phyloP scores from a whole-genome alignment of 2,329 filamentous ascomycete genomes.

The Mycosphaerella arachidis region DNA sequence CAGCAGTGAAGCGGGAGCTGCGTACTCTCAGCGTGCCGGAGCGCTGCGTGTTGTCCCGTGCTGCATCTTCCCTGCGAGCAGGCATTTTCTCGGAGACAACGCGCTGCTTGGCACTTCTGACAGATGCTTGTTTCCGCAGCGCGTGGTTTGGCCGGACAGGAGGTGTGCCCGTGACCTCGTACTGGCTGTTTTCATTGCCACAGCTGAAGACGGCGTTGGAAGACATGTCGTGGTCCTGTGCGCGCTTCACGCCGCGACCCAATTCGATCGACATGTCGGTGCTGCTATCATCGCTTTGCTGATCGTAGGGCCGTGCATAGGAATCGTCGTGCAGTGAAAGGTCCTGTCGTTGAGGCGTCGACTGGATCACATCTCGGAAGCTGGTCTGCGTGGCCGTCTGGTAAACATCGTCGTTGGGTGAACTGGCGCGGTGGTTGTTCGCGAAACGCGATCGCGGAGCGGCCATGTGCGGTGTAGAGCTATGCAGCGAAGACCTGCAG shows the following conservation, averaged over 20 bases:
- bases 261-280: constrained; percentile 53
- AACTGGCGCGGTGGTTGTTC: constrained; percentile 3
- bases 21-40: constrained; percentile 41
- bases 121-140: constrained; percentile 43
- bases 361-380: constrained; percentile 20
- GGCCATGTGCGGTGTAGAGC: background rate
- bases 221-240: constrained; percentile 43
- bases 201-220: constrained; percentile 48
- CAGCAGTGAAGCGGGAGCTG: constrained; percentile 52
- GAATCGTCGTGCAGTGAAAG: constrained; percentile 23
- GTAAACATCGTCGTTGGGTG: constrained; percentile 13
- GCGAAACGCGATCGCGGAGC: constrained; percentile 1
- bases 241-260: constrained; percentile 47
- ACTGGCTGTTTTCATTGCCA: constrained; percentile 46
- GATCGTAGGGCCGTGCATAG: constrained; percentile 14
- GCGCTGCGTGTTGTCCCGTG: constrained; percentile 38
- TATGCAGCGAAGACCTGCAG: background rate
- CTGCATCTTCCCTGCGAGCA: constrained; percentile 50
- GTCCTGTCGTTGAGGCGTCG: constrained; percentile 18
- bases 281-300: constrained; percentile 33
- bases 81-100: constrained; percentile 55
- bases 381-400: constrained; percentile 21
- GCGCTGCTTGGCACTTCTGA: constrained; percentile 40
- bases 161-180: constrained; percentile 44
- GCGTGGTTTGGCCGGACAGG: constrained; percentile 34